A percentile compares a stretch with the other conserved stretches of the same genome.
These are phyloP conservation scores for Debaryomycetaceae sp. DNA, from an alignment of 1,139 yeast species.

Conservation along the genomic window DNA sequence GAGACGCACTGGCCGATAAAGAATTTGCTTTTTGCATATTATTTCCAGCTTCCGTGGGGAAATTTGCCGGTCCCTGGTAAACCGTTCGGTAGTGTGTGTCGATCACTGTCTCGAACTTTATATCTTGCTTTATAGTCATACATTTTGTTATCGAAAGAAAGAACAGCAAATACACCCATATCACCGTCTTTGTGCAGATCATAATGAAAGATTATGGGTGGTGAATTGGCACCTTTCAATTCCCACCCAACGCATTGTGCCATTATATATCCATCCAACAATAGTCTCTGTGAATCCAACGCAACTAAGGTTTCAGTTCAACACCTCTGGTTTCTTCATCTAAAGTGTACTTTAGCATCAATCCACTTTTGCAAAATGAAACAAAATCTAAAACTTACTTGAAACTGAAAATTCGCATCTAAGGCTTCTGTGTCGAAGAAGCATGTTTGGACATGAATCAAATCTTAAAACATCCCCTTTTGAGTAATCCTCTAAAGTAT, in stretches of 20 bases:
- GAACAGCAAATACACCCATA: background rate
- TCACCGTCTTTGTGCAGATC: background rate
- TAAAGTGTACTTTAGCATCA: background rate
- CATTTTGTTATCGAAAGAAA: background rate
- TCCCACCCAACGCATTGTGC: too few relatives aligned
- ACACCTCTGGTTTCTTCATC: background rate
- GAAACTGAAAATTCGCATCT: background rate
- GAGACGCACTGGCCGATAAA: background rate
- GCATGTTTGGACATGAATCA: background rate
- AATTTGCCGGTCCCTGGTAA: background rate
- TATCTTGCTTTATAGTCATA: background rate
- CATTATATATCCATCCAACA: too few relatives aligned
- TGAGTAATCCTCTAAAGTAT: conserved; percentile 24
- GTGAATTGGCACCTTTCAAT: background rate
- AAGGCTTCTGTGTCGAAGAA: background rate
- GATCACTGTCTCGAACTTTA: background rate
- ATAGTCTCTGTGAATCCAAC: too few relatives aligned
- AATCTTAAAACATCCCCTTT: conserved; percentile 18
- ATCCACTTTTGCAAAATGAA: background rate
- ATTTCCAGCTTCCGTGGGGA: background rate
- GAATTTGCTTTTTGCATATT: background rate
- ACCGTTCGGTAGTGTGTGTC: background rate
- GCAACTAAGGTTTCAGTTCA: background rate
- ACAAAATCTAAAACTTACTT: background rate
- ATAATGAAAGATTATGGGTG: background rate